Evolutionary conservation across 1,284 basidiomycete genomes (phyloP), one percentile per base, ranked within the genome.

Genomic region (Boletus smithii): DNA sequence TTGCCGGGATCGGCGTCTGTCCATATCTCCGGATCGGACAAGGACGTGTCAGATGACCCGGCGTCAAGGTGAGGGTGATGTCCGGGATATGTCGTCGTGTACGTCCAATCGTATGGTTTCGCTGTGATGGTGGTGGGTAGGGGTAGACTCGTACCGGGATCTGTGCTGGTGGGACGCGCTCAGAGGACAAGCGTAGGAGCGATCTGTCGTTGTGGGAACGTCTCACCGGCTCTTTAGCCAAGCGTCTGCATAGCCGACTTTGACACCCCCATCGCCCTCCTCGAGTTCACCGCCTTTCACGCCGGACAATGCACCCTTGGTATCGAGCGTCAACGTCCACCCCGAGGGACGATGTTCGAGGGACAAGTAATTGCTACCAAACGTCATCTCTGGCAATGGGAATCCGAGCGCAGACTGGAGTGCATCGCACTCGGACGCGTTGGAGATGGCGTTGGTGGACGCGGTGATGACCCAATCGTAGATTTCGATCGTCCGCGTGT

Each of bases 91-190:
- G 79, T 84, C 3, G 91, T 91, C 0, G 94, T 97, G 66, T 97
- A 99, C 5, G 97, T 99, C 97, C 97, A 99, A 65, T 99, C 97
- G 68, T 92, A 98, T 2, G 87, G 87, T 58, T 94, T 94, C 3
- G 90, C 85, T 0, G 80, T 71, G 31, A 85, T 80, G 4, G 86
- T 88, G 56, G 76, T 66, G 3, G 89, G 86, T 68, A 93, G 80
- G 0, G 86, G 83, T 3, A 82, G 68, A 38, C 73, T 70, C 8
- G 87, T 79, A 31, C 75, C 72, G 14, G 86, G 77, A 49, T 79
- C 79, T 56, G 81, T 86, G 50, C 61, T 67, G 50, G 38, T 43
- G 13, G 23, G 16, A 24, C 26, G 14, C 27, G 45, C 49, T 26
- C 24, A 26, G 24, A n/a, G n/a, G n/a, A n/a, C n/a, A n/a, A n/a